Evolutionary conservation across 2,329 filamentous ascomycete genomes (phyloP), one percentile per base, ranked within the genome.

Genomic region (Colletotrichum ledebouriae): DNA sequence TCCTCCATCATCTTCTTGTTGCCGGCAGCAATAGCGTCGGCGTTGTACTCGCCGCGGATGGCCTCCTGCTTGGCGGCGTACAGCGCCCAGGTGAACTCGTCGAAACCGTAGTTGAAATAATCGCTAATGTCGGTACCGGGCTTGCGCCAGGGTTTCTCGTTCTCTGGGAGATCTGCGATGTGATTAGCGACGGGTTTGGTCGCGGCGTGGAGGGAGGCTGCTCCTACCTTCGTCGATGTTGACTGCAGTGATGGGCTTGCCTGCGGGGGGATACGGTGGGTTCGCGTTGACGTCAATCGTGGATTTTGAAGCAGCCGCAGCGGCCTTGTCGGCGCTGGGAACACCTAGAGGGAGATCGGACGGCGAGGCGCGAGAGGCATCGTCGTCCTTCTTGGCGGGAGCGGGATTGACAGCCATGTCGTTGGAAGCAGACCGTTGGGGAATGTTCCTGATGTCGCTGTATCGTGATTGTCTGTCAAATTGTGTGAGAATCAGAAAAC

Each of bases 21-120:
- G 72, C 86, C 89, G 61, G 84, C 82, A 20, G 87, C 86, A 59
- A 90, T 85, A 49, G 84, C 83, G 49, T 90, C 88, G 55, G 91
- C 89, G 65, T 88, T 88, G 73, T 94, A 93, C 73, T 95, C 93
- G 72, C 89, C 89, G 17, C 92, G 88, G 75, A 98, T 85, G 25
- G 84, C 85, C 72, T 96, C 90, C 78, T 98, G 96, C 76, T 97
- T 97, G 68, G 94, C 85, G 37, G 94, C 94, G 78, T 99, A 99
- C 61, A 94, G 88, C 6, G 94, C 92, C 96, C 96, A 99, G 1
- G 94, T 97, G 80, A 98, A 98, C 80, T 98, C 95, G 81, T 98
- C 95, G 76, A 98, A 98, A 67, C 95, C 95, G 80, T 98, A 98
- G 83, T 98, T 98, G 87, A 98, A 98, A 82, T 97, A 98, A 78